Evolutionary conservation across 2,329 filamentous ascomycete genomes (phyloP), one percentile per base, ranked within the genome.

Genomic region (Paramyrothecium roridum): DNA sequence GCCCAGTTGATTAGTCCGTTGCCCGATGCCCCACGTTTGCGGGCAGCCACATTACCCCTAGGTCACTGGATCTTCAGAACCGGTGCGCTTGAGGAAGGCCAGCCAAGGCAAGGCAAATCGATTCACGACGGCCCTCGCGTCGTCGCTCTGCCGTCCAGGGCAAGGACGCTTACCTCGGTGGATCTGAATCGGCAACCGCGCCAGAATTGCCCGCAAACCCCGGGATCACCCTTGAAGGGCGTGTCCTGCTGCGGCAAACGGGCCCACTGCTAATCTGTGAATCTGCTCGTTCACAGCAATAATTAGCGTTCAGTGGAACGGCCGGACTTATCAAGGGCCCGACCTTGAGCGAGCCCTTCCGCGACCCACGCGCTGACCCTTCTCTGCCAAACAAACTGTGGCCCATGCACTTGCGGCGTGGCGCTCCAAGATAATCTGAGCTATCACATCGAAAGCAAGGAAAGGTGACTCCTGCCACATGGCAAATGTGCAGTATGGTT

Each of bases 41-140:
- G 57, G 60, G 48, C 63, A 61, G 56, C 60, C 63, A 66, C 63
- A 65, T 63, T 59, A 57, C 46, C 33, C 17, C 57, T 46, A 40
- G 54, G 61, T 67, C 65, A 67, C 63, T 63, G 62, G 63, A 58
- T 60, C 52, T 37, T 22, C 50, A 26, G 46, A 50, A 43, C 4
- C 12, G 6, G 54, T 54, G 43, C 43, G 30, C 26, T 17, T 40
- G 52, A 53, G 26, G 33, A 20, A 23, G n/a, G n/a, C n/a, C n/a
- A n/a, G n/a, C n/a, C n/a, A 4, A 30, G 26, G 26, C 26, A 30
- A 30, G 26, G 6, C 26, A 30, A 30, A 4, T 10, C 26, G 26
- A 30, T 30, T 30, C 6, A 30, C 26, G 37, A 19, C 12, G 13
- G n/a, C 37, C 13, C 37, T 43, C n/a, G 37, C 37, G 37, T 43